Evolutionary conservation across 2,329 filamentous ascomycete genomes (phyloP).

Genomic region (Neofusicoccum umdonicola): DNA sequence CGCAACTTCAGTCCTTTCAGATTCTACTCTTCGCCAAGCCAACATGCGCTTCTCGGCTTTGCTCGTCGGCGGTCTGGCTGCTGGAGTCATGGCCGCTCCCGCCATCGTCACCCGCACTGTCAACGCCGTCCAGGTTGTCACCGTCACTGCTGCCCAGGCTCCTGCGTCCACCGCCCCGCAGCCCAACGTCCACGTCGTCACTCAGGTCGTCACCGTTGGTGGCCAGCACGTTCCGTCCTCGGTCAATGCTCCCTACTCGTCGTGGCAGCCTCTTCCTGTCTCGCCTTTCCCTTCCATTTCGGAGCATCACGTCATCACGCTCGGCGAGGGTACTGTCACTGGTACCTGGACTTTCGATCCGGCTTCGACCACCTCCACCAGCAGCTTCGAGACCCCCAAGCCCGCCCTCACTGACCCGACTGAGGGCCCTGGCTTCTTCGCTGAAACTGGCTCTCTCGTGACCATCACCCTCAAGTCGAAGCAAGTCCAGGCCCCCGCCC

Average conservation of each 20-base stretch:
- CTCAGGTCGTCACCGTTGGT: neutral
- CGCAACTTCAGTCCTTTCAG: neutral
- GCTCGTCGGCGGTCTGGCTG: neutral
- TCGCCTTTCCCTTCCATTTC: no score
- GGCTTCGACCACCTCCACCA: neutral
- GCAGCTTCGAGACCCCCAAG: neutral
- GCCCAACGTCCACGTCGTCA: neutral
- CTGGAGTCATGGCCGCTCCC: neutral
- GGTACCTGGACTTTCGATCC: neutral
- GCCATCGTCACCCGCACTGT: neutral
- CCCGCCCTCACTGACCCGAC: neutral
- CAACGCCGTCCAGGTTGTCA: no score
- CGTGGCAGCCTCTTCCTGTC: no score
- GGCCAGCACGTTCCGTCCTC: no score
- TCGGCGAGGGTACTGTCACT: no score
- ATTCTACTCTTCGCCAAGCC: neutral
- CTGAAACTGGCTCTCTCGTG: no score
- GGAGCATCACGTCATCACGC: no score
- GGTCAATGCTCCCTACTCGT: no score
- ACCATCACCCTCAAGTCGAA: neutral
- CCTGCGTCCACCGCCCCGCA: no score
- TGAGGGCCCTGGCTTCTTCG: neutral
- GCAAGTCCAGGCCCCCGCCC: neutral
- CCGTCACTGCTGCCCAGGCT: no score
- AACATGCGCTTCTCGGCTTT: slow-evolving; percentile 5